Evolutionary conservation across 345 rosid species (phyloP), one percentile per base, ranked within the genome.

Genomic region (Rhizophora mangle): DNA sequence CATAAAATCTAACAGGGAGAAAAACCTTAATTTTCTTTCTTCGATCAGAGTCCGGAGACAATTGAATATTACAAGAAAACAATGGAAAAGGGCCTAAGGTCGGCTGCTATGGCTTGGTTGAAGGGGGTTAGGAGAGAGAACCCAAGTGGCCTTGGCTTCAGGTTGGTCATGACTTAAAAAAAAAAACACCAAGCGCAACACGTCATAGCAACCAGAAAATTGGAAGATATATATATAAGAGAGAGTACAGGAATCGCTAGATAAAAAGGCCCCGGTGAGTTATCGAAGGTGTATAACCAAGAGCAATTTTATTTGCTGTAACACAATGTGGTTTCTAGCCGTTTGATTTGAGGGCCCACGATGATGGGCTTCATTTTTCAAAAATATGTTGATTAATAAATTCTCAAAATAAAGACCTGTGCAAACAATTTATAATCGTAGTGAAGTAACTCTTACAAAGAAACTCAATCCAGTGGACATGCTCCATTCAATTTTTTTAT

Each of bases 21-120:
- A 63, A 75, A 65, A 31, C 58, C 67, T 27, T 56, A n/a, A 20
- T 47, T 18, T 29, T 15, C 19, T 18, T 61, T 30, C 62, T 46
- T 30, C 62, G 37, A 49, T 54, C 49, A 13, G 49, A 13, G 66
- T 0, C 63, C 65, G 22, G 27, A 69, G 60, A 68, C 53, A 67
- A 53, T 18, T 9, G 49, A 43, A 11, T 43, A 71, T 70, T 16
- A 71, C 56, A 71, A 78, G 63, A 64, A 62, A 75, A 59, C n/a
- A 6, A 68, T 20, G 29, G 78, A 80, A 68, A 65, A 79, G 43
- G 85, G 87, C 84, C 85, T 83, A 62, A 83, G 87, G 10, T 83
- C 86, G 65, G 74, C 80, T 18, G 68, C 27, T 19, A 56, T 68
- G 64, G 68, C 66, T 68, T 70, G 82, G 29, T 66, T 62, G 71